Evolutionary conservation across 75 land plant species (phyloP), one percentile per base, ranked within the genome.

Genomic region (Picea sitchensis): DNA sequence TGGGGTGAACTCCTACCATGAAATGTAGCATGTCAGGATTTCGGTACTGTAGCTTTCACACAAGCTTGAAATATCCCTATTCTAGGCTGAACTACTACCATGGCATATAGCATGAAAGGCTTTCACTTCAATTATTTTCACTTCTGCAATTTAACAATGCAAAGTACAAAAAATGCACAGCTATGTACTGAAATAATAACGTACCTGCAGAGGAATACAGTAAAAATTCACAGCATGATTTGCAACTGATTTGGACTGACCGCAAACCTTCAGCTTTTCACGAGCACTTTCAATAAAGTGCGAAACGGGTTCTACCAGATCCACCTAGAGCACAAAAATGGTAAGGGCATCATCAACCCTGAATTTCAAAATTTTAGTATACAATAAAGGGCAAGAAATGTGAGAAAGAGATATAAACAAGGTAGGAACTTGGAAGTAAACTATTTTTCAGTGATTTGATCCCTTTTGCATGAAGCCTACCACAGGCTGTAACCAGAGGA

Each of bases 291-390:
- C 93, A 72, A 98, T 60, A 81, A 98, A 98, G 84, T 98, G 99
- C 61, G 89, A 87, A 21, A 95, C 98, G 54, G 99, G 99, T 79
- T 98, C 99, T 34, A 98, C 92, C 81, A 98, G 96, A 81, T 98
- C 99, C 79, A 98, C 99, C 99, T 98, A 82, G 64, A 20, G 18
- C 31, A 78, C 47, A 44, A 71, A 61, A 69, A 78, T 32, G 20
- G 5, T 61, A 26, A 4, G 8, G 73, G 18, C 38, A 51, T 51
- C 11, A 51, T 51, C 73, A 69, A 41, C 18, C 47, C 21, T 44
- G 0, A 69, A 15, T 38, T n/a, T 44, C 23, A 44, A 41, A 41
- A 71, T 71, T 41, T 1, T 44, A 21, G 6, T 12, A n/a, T 71
- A 21, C 6, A 44, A 47, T n/a, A 71, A 47, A 71, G 20, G 20